These are phyloP conservation scores for Phialocephala subalpina DNA, from an alignment of 2,329 filamentous ascomycete species.

Conservation along the genomic window DNA sequence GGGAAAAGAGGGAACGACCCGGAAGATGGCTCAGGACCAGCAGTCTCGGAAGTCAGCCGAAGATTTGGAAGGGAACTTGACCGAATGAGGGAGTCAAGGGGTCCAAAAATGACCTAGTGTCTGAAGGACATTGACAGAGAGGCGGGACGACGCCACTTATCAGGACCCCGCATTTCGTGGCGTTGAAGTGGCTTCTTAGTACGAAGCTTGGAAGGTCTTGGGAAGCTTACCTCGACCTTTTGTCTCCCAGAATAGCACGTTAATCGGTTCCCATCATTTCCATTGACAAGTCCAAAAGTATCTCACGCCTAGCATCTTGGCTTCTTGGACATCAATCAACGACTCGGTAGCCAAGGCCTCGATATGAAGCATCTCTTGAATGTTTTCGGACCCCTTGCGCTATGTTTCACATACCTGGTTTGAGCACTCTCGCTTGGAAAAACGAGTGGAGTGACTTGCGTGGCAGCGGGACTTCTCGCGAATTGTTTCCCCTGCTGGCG, in stretches of 20 bases:
- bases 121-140: neutral
- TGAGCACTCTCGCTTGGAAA: conserved; percentile 9
- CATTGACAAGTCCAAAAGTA: neutral
- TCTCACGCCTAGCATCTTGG: neutral
- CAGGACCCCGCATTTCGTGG: neutral
- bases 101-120: neutral
- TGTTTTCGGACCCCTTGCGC: neutral
- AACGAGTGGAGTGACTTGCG: conserved; percentile 13
- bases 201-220: conserved; percentile 16
- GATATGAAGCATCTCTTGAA: neutral
- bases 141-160: neutral
- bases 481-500: conserved; percentile 7
- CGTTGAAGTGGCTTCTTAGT: conserved; percentile 1
- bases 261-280: neutral
- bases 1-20: neutral
- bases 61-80: neutral
- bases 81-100: neutral
- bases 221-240: conserved; percentile 15
- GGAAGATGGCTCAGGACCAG: neutral
- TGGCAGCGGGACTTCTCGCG: neutral
- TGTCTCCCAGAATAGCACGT: neutral
- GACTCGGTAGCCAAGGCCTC: neutral
- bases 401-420: conserved; percentile 9
- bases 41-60: neutral
- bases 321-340: neutral